Evolutionary conservation across 208 protist genomes (phyloP).

Genomic region (Acanthamoeba castellanii): DNA sequence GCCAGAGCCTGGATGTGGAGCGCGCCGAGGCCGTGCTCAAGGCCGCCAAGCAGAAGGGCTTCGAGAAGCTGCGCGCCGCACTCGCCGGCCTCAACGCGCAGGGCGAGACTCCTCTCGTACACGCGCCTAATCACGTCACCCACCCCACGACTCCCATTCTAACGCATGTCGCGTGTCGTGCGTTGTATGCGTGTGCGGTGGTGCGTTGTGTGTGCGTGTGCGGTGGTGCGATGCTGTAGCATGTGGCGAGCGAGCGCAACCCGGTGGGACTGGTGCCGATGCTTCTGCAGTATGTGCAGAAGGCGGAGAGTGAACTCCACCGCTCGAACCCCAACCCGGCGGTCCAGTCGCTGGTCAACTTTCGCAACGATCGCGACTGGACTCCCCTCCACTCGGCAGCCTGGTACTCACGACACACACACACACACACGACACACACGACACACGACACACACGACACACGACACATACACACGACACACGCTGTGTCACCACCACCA

Average conservation of each 20-base stretch:
- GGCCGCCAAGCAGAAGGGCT: constrained; percentile 6
- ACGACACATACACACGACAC: no score
- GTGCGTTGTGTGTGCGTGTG: not conserved
- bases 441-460: no score
- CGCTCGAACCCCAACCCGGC: not conserved
- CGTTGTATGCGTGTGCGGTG: not conserved
- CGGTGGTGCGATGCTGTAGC: not conserved
- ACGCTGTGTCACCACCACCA: no score
- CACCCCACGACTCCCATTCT: not conserved
- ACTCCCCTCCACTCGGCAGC: not conserved
- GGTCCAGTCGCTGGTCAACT: not conserved
- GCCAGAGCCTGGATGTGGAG: not conserved
- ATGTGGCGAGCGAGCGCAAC: not conserved
- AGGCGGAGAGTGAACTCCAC: not conserved
- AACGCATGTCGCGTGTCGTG: not conserved
- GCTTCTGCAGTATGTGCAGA: constrained; percentile 3
- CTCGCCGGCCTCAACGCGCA: not conserved
- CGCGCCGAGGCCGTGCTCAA: not conserved
- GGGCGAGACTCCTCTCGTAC: not conserved
- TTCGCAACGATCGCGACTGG: not conserved
- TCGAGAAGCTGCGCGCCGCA: not conserved
- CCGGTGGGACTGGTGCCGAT: constrained; percentile 10
- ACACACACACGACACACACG: not conserved
- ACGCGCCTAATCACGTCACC: not conserved
- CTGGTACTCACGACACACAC: not conserved